A percentile compares a stretch with the other conserved stretches of the same genome.
These are phyloP conservation scores for Thymus mandschuricus DNA, from an alignment of 257 asterid genomes.

Conservation along the genomic window DNA sequence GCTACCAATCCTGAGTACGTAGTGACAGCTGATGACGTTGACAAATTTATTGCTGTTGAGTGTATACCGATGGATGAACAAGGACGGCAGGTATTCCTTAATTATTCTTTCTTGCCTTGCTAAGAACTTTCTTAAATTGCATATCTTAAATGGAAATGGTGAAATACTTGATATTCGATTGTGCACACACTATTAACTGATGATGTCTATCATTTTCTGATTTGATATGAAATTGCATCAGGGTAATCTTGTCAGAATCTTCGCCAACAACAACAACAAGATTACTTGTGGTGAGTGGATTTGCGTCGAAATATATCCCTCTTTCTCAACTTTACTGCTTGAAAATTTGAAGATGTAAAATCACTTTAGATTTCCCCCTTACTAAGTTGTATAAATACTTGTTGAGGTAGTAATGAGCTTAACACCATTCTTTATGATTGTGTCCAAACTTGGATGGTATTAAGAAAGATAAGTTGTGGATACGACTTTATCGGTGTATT, in stretches of 20 bases:
- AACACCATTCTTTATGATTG: not conserved
- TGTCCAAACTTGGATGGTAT: no score
- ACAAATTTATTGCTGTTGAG: conserved; percentile 91
- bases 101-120: conserved; percentile 19
- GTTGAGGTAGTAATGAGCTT: not conserved
- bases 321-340: no score
- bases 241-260: conserved; percentile 93
- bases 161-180: conserved; percentile 10
- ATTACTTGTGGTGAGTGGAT: conserved; percentile 89
- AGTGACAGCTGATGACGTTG: conserved; percentile 97
- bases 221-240: conserved; percentile 40
- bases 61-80: conserved; percentile 99
- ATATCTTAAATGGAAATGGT: conserved; percentile 12
- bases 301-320: conserved; percentile 22
- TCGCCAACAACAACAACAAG: conserved; percentile 92
- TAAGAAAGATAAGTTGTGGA: no score
- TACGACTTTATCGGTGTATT: no score
- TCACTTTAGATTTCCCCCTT: no score
- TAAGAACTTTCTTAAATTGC: conserved; percentile 20
- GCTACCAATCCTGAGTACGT: conserved; percentile 98
- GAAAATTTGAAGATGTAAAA: no score
- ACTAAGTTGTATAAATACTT: not conserved
- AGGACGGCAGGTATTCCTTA: conserved; percentile 75
- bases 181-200: not conserved
- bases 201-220: conserved; percentile 9